Base-by-base conservation (phyloP, 495 filamentous ascomycete species). In the Aspergillus ostianus region DNA sequence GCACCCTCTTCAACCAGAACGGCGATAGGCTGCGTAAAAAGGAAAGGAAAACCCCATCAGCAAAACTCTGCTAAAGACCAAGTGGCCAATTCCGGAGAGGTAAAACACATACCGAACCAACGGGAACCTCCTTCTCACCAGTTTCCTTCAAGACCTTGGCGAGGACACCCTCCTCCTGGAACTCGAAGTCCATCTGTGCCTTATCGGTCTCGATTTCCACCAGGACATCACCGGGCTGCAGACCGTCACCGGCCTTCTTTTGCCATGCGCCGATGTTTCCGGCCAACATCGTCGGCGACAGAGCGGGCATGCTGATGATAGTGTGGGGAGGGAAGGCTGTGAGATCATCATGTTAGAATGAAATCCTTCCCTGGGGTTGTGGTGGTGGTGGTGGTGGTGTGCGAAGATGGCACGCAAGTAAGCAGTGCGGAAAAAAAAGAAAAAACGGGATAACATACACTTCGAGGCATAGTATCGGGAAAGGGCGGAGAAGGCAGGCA, bases 121-220 rank as follows among this genome's bases (percentile, higher is more conserved):
- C 93, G 44, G 94, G 73, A 62, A 99, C 83, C 72, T 98, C 95
- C 81, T 98, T 98, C 76, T 90, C 92, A 49, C 95, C 95, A 32
- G 87, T 87, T 3, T 96, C 90, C 79, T 92, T 96, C 73, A 99
- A 76, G 60, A 98, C 84, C 84, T 97, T 98, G 59, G 95, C 95
- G 57, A 99, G 79, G 36, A 96, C 82, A 79, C 95, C 94, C 71
- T 99, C 94, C 64, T 99, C 94, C 76, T 99, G 95, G 76, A 95
- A 99, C 76, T 99, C 95, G 68, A 99, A 99, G 81, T 99, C 95
- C 95, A 99, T 99, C 77, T 99, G 95, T 47, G 95, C 95, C 83
- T 99, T 99, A 77, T 99, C 95, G 69, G 95, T 99, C 81, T 99
- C 95, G 71, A 99, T 98, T 82, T 99, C 95, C 29, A 98, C 95